Evolutionary conservation across 768 basidiomycete genomes (phyloP), one percentile per base, ranked within the genome.

Genomic region (Cystofilobasidium capitatum): DNA sequence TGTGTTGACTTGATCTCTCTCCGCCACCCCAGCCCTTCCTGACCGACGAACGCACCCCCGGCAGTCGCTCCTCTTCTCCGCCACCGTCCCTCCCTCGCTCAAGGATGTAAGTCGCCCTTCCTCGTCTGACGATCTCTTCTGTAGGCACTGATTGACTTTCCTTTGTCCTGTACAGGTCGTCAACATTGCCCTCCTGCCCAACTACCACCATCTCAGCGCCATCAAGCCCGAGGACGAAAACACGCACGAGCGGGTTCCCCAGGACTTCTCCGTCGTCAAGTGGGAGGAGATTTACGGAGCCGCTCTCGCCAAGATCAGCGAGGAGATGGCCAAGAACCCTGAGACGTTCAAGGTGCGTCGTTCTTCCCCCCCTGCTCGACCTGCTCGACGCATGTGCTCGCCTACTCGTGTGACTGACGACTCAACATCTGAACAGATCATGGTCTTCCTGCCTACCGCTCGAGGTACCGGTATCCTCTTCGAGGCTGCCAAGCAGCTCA

Each of bases 61-160:
- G 22, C 91, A 93, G 74, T 93, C 91, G 0, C 86, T 94, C 78
- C 80, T 96, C 62, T 92, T 94, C 78, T 90, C 88, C 16, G 91
- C 91, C 24, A 93, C 91, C 1, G 84, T 93, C 40, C 85, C 88
- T 0, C 80, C 76, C 7, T 81, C 81, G 4, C 86, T 94, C 70
- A 55, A 55, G 51, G 51, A 55, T 31, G n/a, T n/a, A n/a, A n/a
- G n/a, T n/a, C n/a, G n/a, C n/a, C n/a, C n/a, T n/a, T n/a, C n/a
- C n/a, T n/a, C n/a, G n/a, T n/a, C n/a, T n/a, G 22, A 6, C 6
- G 17, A 37, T 60, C 36, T 35, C 35, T 36, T 37, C 33, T 10
- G 3, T 35, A 5, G 12, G 31, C 33, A 17, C 24, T 22, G 8
- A 5, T 26, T n/a, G 0, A 22, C 24, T 7, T 22, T 24, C 29